Evolutionary conservation across 2,329 filamentous ascomycete species (phyloP).

Genomic region (Endoconidiophora laricicola): DNA sequence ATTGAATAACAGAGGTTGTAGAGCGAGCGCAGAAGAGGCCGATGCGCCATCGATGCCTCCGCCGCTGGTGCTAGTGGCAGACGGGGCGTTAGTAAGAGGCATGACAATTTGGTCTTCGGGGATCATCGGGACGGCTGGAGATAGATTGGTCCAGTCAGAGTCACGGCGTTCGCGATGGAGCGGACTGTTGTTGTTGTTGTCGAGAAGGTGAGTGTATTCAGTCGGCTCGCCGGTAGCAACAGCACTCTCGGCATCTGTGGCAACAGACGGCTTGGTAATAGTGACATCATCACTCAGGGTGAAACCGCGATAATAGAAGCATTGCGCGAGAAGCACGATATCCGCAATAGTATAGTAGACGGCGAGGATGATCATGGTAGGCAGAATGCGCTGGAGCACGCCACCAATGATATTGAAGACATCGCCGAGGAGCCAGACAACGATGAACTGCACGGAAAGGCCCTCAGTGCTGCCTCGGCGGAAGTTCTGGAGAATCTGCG

Average conservation of each 20-base stretch:
- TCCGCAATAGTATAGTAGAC: slow-evolving; percentile 89
- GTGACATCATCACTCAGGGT: slow-evolving; percentile 41
- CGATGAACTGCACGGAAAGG: slow-evolving; percentile 77
- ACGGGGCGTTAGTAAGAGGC: slow-evolving; percentile 20
- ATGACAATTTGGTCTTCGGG: slow-evolving; percentile 24
- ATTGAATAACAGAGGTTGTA: slow-evolving; percentile 54
- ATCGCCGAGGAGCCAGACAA: slow-evolving; percentile 86
- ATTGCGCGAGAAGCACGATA: slow-evolving; percentile 72
- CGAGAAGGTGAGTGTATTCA: slow-evolving; percentile 37
- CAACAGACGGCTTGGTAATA: slow-evolving; percentile 23
- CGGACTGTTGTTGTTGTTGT: slow-evolving; percentile 16
- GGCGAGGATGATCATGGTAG: slow-evolving; percentile 90
- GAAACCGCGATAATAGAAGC: slow-evolving; percentile 91
- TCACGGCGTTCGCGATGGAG: slow-evolving; percentile 29
- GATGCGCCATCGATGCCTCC: background rate
- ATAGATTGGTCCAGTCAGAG: slow-evolving; percentile 47
- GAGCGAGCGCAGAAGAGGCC: slow-evolving; percentile 26
- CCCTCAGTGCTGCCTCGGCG: slow-evolving; percentile 70
- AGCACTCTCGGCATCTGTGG: too few relatives aligned
- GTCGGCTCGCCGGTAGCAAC: slow-evolving; percentile 26
- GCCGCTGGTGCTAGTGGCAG: background rate
- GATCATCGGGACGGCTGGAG: slow-evolving; percentile 67
- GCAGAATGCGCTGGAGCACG: slow-evolving; percentile 74
- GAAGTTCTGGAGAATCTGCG: slow-evolving; percentile 94
- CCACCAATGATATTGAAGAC: slow-evolving; percentile 94